Evolutionary conservation across 257 asterid species (phyloP).

Genomic region (Nicotiana benthamiana): DNA sequence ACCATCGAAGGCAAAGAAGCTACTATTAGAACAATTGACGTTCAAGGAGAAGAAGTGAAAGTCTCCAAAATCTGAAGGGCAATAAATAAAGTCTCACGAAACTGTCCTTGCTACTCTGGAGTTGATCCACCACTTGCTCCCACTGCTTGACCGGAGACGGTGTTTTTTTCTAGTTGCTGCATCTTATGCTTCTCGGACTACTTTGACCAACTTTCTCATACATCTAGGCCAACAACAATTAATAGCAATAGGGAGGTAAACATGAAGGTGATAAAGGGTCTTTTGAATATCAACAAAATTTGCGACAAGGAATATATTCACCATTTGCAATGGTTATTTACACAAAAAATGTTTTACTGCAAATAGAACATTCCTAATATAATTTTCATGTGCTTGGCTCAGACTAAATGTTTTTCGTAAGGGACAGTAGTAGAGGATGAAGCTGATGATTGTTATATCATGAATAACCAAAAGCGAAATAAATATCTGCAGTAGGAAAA

Average conservation of each 20-base stretch:
- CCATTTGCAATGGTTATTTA: neutral
- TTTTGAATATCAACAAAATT: neutral
- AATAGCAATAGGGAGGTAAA: neutral
- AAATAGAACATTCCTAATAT: neutral
- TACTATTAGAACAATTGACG: neutral
- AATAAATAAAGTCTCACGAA: neutral
- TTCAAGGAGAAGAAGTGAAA: neutral
- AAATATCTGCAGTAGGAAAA: neutral
- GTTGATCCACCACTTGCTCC: neutral
- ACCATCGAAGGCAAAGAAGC: neutral
- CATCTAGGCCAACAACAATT: neutral
- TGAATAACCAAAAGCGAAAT: neutral
- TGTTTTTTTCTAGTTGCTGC: neutral
- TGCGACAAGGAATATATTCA: neutral
- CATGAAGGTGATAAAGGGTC: neutral
- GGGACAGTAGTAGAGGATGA: neutral
- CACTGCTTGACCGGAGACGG: neutral
- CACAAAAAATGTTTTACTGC: neutral
- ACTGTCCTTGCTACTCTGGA: neutral
- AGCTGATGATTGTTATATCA: neutral
- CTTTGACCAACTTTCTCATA: neutral
- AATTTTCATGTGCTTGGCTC: neutral
- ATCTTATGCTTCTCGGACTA: neutral
- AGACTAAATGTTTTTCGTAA: neutral
- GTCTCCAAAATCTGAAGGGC: neutral